Evolutionary conservation across 163 green algal species (phyloP).

Genomic region (Chlamydomonas reinhardtii): DNA sequence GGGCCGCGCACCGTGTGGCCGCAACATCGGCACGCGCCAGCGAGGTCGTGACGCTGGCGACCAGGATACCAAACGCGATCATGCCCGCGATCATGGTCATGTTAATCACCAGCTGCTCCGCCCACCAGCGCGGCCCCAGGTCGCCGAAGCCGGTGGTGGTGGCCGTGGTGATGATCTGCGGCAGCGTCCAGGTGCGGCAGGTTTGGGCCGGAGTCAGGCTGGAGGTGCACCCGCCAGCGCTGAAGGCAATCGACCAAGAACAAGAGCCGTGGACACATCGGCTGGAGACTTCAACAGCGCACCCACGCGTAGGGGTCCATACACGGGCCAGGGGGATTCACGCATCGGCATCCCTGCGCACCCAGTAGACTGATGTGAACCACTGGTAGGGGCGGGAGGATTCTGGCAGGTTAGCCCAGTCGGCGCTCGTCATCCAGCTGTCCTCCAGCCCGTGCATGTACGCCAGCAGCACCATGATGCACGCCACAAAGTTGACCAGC

Average conservation of each 20-base stretch:
- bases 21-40: slow-evolving; percentile 25
- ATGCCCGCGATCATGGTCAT: slow-evolving; percentile 23
- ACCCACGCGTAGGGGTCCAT: no score
- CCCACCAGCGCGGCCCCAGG: slow-evolving; percentile 33
- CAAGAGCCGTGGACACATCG: no score
- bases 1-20: no score
- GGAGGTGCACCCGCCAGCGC: no score
- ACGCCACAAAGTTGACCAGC: slow-evolving; percentile 44
- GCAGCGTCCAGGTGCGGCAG: no score
- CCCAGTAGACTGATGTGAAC: slow-evolving; percentile 62
- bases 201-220: no score
- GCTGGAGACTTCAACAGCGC: no score
- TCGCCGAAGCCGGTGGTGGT: slow-evolving; percentile 39
- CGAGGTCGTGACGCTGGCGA: slow-evolving; percentile 55
- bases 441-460: slow-evolving; percentile 51
- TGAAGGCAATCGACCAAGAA: no score
- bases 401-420: slow-evolving; percentile 45
- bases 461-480: slow-evolving; percentile 56
- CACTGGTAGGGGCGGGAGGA: slow-evolving; percentile 52
- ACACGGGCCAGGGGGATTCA: no score
- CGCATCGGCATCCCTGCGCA: neutral
- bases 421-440: slow-evolving; percentile 62
- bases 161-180: slow-evolving; percentile 31
- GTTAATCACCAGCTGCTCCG: slow-evolving; percentile 18
- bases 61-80: slow-evolving; percentile 35